phyloP scores from a whole-genome alignment of 768 basidiomycete genomes.

The Boletus rex-veris region DNA sequence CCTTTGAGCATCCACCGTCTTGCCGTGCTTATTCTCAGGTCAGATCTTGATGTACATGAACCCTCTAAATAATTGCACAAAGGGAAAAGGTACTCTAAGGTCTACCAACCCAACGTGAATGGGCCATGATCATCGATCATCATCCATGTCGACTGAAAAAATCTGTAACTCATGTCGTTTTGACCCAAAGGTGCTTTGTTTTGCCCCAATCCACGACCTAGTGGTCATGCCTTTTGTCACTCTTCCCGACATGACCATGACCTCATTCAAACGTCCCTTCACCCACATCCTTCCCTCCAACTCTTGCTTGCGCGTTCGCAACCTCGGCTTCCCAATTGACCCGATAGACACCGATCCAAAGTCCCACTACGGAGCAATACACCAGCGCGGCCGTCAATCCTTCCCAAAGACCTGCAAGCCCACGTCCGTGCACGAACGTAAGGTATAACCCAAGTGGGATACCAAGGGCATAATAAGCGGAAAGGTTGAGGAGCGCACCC shows the following conservation, averaged over 20 bases:
- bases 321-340: conserved; percentile 72
- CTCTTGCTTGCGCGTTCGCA: conserved; percentile 12
- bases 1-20: no score
- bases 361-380: conserved; percentile 55
- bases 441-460: conserved; percentile 83
- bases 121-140: no score
- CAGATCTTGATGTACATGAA: no score
- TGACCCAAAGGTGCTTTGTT: not conserved
- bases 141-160: no score
- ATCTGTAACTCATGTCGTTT: not conserved
- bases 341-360: conserved; percentile 44
- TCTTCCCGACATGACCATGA: no score
- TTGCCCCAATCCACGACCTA: not conserved
- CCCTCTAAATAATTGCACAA: no score
- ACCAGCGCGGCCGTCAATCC: conserved; percentile 71
- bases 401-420: conserved; percentile 77
- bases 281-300: conserved; percentile 42
- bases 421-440: conserved; percentile 55
- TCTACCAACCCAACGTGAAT: no score
- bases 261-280: not conserved
- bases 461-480: conserved; percentile 78
- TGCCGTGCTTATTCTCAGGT: no score
- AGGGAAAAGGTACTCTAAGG: no score
- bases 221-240: no score
- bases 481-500: conserved; percentile 60